Conservation (phyloP, 1,284 basidiomycete species). For the Puccinia sorghi region DNA sequence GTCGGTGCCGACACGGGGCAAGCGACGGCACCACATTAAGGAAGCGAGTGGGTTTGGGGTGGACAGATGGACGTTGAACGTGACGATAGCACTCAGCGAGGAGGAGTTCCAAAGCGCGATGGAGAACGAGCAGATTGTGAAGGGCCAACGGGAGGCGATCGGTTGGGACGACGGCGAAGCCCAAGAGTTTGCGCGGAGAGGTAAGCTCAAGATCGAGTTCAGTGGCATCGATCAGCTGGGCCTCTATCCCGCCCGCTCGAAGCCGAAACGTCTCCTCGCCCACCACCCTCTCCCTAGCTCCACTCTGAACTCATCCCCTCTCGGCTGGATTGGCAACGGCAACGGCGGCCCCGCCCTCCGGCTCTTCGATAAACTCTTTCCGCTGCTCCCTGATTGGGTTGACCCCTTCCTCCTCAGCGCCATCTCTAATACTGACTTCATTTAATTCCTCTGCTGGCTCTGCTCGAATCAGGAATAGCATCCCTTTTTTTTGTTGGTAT, state of each 20-base stretch:
- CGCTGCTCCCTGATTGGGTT: constrained; percentile 32
- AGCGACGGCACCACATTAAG: constrained; percentile 83
- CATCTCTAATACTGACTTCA: constrained; percentile 32
- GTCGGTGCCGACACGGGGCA: constrained; percentile 65
- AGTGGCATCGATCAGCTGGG: constrained; percentile 45
- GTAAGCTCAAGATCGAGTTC: constrained; percentile 36
- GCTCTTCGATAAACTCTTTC: constrained; percentile 18
- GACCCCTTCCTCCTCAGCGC: constrained; percentile 48
- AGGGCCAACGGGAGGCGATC: constrained; percentile 50
- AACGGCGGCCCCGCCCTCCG: constrained; percentile 32
- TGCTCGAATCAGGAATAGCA: not conserved
- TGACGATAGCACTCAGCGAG: constrained; percentile 67
- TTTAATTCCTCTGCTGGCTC: not conserved
- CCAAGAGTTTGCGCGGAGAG: not conserved
- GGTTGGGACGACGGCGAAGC: constrained; percentile 52
- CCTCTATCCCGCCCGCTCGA: constrained; percentile 38
- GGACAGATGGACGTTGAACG: constrained; percentile 70
- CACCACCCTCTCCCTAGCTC: too few species aligned
- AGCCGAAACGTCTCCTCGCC: not conserved
- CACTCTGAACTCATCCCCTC: not conserved
- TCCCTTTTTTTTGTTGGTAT: not conserved
- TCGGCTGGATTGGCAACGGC: constrained; percentile 27
- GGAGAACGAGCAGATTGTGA: constrained; percentile 52
- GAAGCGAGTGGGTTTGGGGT: constrained; percentile 79
- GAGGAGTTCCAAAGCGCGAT: constrained; percentile 54